Evolutionary conservation across 345 rosid species (phyloP).

Genomic region (Citrus cavaleriei): DNA sequence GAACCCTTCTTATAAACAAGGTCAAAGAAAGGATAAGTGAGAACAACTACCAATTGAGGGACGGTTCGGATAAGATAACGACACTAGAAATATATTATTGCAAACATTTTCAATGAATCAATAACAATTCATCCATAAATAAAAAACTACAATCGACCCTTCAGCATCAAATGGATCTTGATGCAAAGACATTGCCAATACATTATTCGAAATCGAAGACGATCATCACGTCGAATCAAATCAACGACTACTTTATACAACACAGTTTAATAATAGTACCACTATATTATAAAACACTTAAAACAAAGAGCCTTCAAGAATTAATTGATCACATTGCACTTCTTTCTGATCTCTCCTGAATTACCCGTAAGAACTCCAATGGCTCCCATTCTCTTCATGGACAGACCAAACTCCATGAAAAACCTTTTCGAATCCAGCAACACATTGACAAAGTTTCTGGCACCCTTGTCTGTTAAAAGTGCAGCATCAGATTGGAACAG

Average conservation of each 20-base stretch:
- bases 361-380: conserved; percentile 24
- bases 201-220: background rate
- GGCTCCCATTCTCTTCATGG: conserved; percentile 38
- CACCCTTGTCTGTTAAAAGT: conserved; percentile 16
- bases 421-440: conserved; percentile 1
- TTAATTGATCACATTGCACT: conserved; percentile 22
- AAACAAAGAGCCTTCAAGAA: background rate
- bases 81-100: background rate
- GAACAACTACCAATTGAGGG: too few relatives aligned
- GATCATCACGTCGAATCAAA: background rate
- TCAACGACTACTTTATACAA: background rate
- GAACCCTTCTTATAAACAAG: too few relatives aligned
- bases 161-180: background rate
- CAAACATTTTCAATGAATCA: background rate
- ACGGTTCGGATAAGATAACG: too few relatives aligned
- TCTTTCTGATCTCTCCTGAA: conserved; percentile 34
- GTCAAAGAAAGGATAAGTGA: too few relatives aligned
- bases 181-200: background rate
- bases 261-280: background rate
- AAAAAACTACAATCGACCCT: too few relatives aligned
- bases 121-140: background rate
- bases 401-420: conserved; percentile 19
- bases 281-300: background rate
- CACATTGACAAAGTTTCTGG: conserved; percentile 5
- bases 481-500: conserved; percentile 32